phyloP scores from a whole-genome alignment of 805 yeast genomes.

The Pichia exigua region DNA sequence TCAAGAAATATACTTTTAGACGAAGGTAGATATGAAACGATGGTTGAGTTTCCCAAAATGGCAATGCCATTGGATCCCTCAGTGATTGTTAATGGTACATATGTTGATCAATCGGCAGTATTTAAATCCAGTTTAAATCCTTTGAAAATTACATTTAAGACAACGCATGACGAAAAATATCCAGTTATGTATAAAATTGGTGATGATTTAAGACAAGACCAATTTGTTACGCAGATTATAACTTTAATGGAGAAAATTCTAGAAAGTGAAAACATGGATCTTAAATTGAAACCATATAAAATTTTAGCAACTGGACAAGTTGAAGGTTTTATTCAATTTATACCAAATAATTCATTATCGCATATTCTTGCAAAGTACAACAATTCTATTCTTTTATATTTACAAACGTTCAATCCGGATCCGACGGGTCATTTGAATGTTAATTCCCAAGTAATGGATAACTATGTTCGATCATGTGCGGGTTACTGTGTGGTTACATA shows the following conservation, averaged over 20 bases:
- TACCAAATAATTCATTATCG: constrained; percentile 88
- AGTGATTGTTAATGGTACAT: constrained; percentile 61
- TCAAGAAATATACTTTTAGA: constrained; percentile 4
- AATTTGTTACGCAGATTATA: constrained; percentile 89
- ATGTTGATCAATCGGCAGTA: constrained; percentile 74
- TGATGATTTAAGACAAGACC: constrained; percentile 94
- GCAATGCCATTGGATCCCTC: constrained; percentile 81
- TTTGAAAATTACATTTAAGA: constrained; percentile 65
- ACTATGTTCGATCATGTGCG: constrained; percentile 89
- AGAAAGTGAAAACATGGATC: constrained; percentile 82
- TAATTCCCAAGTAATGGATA: constrained; percentile 72
- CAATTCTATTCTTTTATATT: constrained; percentile 62
- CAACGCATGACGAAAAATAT: constrained; percentile 40
- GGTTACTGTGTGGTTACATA: constrained; percentile 97
- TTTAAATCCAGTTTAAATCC: constrained; percentile 92
- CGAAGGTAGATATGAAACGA: constrained; percentile 16
- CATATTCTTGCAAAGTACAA: constrained; percentile 65
- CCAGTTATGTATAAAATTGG: constrained; percentile 92
- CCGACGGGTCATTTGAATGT: constrained; percentile 38
- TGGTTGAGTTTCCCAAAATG: constrained; percentile 42
- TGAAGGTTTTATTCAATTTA: constrained; percentile 90
- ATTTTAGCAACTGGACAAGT: constrained; percentile 84
- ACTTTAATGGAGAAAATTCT: constrained; percentile 83
- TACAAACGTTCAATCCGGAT: constrained; percentile 61
- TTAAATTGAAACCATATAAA: constrained; percentile 79